These are phyloP conservation scores for Balansia obtecta DNA, from an alignment of 2,329 filamentous ascomycete genomes.

Conservation along the genomic window DNA sequence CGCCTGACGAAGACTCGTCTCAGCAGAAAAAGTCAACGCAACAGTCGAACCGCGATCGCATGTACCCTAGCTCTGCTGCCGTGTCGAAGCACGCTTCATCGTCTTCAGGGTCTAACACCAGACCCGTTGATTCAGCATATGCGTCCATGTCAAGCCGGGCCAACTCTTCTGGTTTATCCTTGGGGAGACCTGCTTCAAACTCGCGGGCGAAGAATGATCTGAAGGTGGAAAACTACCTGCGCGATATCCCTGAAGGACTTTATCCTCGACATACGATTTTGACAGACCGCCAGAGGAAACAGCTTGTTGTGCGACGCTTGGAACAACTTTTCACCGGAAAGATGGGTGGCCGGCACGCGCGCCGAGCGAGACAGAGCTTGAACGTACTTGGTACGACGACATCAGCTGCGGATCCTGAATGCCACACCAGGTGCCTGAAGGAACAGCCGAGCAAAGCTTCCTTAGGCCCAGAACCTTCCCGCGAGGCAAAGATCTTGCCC, in stretches of 20 bases:
- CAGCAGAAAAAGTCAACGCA: constrained; percentile 26
- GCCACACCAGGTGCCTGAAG: constrained; percentile 13
- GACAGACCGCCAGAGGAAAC: constrained; percentile 65
- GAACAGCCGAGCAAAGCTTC: constrained; percentile 21
- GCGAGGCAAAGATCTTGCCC: constrained; percentile 38
- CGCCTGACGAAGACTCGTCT: constrained; percentile 28
- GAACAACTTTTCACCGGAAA: constrained; percentile 77
- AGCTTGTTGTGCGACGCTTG: constrained; percentile 59
- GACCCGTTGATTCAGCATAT: constrained; percentile 50
- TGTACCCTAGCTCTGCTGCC: constrained; percentile 29
- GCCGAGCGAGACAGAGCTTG: constrained; percentile 12
- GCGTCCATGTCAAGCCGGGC: constrained; percentile 51
- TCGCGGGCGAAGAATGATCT: constrained; percentile 33
- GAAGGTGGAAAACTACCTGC: constrained; percentile 57
- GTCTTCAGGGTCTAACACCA: constrained; percentile 38
- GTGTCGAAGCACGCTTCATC: constrained; percentile 39
- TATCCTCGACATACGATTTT: constrained; percentile 49
- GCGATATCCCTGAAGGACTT: constrained; percentile 59
- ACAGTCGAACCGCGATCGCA: constrained; percentile 24
- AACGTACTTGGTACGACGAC: constrained; percentile 8
- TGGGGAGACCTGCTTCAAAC: constrained; percentile 23
- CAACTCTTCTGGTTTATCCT: constrained; percentile 29
- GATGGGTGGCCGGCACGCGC: constrained; percentile 28
- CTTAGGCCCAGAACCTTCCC: constrained; percentile 19
- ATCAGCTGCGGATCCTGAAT: constrained; percentile 15